phyloP scores from a whole-genome alignment of 2,329 filamentous ascomycete genomes.

The Diaporthe amygdali region DNA sequence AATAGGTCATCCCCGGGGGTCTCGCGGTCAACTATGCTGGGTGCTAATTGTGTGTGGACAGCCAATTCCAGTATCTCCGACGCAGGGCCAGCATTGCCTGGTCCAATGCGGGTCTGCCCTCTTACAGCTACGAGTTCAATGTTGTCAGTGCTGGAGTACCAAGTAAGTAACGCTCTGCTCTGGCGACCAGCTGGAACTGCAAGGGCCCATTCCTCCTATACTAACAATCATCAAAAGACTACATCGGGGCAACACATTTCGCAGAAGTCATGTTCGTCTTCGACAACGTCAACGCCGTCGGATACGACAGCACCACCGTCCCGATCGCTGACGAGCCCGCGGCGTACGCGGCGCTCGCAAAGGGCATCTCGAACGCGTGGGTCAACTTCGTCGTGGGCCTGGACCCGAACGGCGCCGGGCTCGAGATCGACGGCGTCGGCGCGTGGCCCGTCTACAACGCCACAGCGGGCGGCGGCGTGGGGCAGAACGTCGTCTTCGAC shows the following conservation, averaged over 20 bases:
- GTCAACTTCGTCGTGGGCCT: slow-evolving; percentile 51
- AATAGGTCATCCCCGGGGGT: neutral
- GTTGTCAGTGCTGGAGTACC: slow-evolving; percentile 38
- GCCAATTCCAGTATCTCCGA: slow-evolving; percentile 30
- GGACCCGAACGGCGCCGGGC: slow-evolving; percentile 45
- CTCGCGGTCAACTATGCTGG: too few species aligned
- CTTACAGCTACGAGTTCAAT: slow-evolving; percentile 50
- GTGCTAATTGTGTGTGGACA: neutral
- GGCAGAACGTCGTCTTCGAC: slow-evolving; percentile 54
- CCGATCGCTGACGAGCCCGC: slow-evolving; percentile 47
- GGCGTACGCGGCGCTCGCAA: slow-evolving; percentile 46
- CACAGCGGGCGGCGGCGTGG: slow-evolving; percentile 26
- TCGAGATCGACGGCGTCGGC: slow-evolving; percentile 15
- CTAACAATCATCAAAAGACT: neutral
- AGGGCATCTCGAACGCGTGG: slow-evolving; percentile 58
- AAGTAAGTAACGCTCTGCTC: neutral
- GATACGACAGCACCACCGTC: slow-evolving; percentile 46
- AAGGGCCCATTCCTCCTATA: slow-evolving; percentile 10
- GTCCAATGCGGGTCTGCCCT: slow-evolving; percentile 50
- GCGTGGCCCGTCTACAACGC: slow-evolving; percentile 30
- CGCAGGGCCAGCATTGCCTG: slow-evolving; percentile 50
- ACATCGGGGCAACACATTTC: slow-evolving; percentile 38
- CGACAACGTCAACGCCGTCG: slow-evolving; percentile 53
- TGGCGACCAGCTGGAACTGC: too few species aligned
- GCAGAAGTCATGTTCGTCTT: slow-evolving; percentile 61